These are phyloP conservation scores for Serpula lacrymans DNA, from an alignment of 768 basidiomycete genomes.

Conservation along the genomic window DNA sequence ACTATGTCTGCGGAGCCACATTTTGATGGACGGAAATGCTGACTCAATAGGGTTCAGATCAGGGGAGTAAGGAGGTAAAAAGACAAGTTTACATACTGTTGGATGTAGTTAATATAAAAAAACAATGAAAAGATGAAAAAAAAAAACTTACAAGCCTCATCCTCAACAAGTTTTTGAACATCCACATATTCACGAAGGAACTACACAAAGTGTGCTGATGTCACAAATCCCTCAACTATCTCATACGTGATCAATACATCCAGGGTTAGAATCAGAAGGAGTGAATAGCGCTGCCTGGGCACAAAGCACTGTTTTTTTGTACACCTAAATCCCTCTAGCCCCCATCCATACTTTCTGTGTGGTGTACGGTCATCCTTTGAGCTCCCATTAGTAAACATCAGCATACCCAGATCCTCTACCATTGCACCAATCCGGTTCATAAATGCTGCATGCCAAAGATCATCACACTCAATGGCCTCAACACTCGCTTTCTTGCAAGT, in stretches of 20 bases:
- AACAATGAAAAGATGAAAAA: not conserved
- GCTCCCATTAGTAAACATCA: constrained; percentile 29
- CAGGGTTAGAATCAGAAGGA: constrained; percentile 15
- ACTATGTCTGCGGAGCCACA: constrained; percentile 12
- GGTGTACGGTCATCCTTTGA: constrained; percentile 29
- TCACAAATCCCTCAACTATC: constrained; percentile 15
- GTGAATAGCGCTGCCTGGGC: constrained; percentile 6
- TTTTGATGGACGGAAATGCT: constrained; percentile 24
- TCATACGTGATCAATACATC: constrained; percentile 17
- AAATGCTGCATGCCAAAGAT: too few species aligned
- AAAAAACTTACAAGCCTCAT: constrained; percentile 1
- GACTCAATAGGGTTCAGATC: constrained; percentile 31
- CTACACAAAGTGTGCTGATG: constrained; percentile 2
- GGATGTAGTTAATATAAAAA: not conserved
- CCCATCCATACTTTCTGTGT: constrained; percentile 14
- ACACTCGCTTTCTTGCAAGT: too few species aligned
- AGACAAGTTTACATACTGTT: constrained; percentile 20
- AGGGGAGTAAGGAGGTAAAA: constrained; percentile 28
- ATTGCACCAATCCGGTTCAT: too few species aligned
- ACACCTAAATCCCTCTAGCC: constrained; percentile 4
- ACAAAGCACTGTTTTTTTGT: constrained; percentile 8
- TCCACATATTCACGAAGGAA: constrained; percentile 11
- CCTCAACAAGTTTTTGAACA: not conserved
- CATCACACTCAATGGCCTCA: too few species aligned
- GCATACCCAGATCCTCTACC: too few species aligned